Evolutionary conservation across 169 alveolate species (phyloP).

Genomic region (Cryptosporidium felis): DNA sequence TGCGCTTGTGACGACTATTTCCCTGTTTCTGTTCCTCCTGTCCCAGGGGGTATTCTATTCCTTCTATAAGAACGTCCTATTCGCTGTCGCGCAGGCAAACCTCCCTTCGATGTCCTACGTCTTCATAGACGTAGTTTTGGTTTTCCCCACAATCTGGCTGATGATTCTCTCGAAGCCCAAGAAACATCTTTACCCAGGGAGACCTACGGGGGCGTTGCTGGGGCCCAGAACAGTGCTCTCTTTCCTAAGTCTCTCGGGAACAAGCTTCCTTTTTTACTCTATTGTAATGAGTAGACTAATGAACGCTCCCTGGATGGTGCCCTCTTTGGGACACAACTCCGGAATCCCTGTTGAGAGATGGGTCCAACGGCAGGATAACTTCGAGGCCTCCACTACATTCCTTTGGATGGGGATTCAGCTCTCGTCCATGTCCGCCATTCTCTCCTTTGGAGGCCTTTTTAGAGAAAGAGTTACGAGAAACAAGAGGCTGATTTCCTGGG

Average conservation of each 20-base stretch:
- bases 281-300: constrained; percentile 18
- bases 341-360: constrained; percentile 56
- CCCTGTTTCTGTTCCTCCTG: constrained; percentile 35
- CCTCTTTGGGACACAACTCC: constrained; percentile 7
- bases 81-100: constrained; percentile 61
- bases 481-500: constrained; percentile 41
- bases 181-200: background rate
- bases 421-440: constrained; percentile 16
- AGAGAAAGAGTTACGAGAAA: constrained; percentile 59
- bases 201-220: constrained; percentile 43
- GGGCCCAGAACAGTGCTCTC: constrained; percentile 27
- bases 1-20: constrained; percentile 36
- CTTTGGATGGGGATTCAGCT: constrained; percentile 68
- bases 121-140: constrained; percentile 22
- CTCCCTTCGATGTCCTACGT: constrained; percentile 59
- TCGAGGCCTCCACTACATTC: constrained; percentile 51
- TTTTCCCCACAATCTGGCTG: constrained; percentile 38
- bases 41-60: constrained; percentile 53
- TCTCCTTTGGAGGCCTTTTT: constrained; percentile 52
- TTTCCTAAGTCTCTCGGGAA: constrained; percentile 14
- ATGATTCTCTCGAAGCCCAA: constrained; percentile 57
- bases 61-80: constrained; percentile 30
- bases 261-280: constrained; percentile 11
- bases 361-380: constrained; percentile 62
- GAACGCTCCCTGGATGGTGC: constrained; percentile 21